Base-by-base conservation (phyloP, 73 alveolate species). In the Effrenium voratum region DNA sequence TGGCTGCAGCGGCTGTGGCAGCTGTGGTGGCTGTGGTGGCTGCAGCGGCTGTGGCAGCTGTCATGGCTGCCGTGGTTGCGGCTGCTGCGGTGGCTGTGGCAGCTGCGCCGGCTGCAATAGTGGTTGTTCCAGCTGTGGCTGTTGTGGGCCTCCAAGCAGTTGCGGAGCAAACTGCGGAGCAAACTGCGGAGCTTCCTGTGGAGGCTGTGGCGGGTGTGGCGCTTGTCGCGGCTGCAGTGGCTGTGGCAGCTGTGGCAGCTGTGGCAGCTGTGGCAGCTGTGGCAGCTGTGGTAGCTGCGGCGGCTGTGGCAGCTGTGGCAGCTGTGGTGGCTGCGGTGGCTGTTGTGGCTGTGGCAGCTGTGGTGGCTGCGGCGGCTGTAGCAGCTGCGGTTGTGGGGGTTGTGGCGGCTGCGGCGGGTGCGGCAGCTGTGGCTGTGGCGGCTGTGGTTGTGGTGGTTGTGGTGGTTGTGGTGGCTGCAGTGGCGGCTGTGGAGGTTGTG, bases 401-500 rank as follows among this genome's bases (percentile, higher is more conserved):
- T 44, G 66, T 70, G 8, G 91, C 24, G 68, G 72, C 30, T 50
- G 91, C 91, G 34, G 63, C 47, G 94, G 93, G 28, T 84, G 93
- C 38, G 77, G 81, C n/a, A 41, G 45, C 49, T 85, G 93, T 32
- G 76, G 93, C 26, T n/a, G 90, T 22, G 13, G 66, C 40, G 90
- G 57, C 30, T 41, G 90, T 57, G 60, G 81, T 40, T 55, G 94
- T 3, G 79, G 59, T 43, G 45, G 94, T 22, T 55, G 81, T 32
- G 43, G 77, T 44, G 34, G 77, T 40, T 26, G 94, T 44, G 28
- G 82, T 12, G 45, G 82, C 0, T 22, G 82, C 49, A 10, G 82
- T 16, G 82, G 82, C 5, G n/a, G 82, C 32, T 32, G 82, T 13
- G 46, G 82, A 32, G 12, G 63, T 34, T 6, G 81, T 38, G 47